Base-by-base conservation (phyloP, 768 basidiomycete genomes). In the Suillus tomentosus region DNA sequence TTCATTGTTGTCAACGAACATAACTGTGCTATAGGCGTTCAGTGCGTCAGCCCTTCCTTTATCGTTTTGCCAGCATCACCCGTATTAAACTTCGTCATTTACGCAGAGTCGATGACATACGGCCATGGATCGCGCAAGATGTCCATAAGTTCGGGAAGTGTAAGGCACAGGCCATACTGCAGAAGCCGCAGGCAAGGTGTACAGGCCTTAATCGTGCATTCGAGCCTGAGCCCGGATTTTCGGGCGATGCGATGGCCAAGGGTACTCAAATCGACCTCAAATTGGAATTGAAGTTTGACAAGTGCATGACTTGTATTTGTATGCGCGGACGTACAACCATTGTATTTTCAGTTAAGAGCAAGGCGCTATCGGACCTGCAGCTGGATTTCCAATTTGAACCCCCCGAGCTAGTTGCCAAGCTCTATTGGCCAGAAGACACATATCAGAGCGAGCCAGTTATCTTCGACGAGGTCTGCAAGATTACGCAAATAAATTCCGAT, bases 311-410 rank as follows among this genome's bases (percentile, higher is more conserved):
- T 13, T 65, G 66, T 34, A 65, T 8, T 3, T 56, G 62, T 50
- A 51, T 68, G 1, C 40, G 45, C 1, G 55, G 65, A 7, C 65
- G 57, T 5, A 67, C 60, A 1, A 68, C 65, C 0, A 66, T 62
- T 22, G 5, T 69, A 13, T 61, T 53, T 31, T 14, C 65, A 13
- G 37, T 62, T 1, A 42, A 17, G 6, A 48, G 47, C 47, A 22
- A 48, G 47, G 47, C 11, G 11, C 10, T 48, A 22, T 48, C 22
- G 10, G n/a, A 5, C 5, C 47, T 22, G 22, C 11, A 11, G 10
- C 47, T 3, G n/a, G 11, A n/a, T n/a, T 4, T 0, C 3, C 22
- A 13, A 6, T 48, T 11, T 13, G n/a, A 47, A 22, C n/a, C n/a
- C 10, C 9, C 45, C 4, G 45, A 10, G 22, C n/a, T 47, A 3